phyloP scores from a whole-genome alignment of 805 yeast genomes.

The Candida piceae region DNA sequence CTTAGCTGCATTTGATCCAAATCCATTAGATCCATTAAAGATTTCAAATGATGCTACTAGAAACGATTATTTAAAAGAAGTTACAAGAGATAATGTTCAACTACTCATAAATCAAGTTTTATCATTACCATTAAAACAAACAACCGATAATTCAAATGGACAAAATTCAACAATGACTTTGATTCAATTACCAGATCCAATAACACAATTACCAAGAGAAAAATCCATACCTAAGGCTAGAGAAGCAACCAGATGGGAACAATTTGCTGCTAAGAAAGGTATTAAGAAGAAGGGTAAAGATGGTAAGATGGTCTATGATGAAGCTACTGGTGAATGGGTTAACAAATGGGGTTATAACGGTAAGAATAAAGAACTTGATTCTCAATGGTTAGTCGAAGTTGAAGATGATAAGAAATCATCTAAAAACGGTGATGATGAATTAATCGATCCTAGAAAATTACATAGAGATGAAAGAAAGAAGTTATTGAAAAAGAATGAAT shows the following conservation, averaged over 20 bases:
- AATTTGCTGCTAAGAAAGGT: slow-evolving; percentile 93
- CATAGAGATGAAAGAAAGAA: slow-evolving; percentile 78
- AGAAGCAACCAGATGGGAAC: slow-evolving; percentile 94
- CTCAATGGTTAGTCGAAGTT: slow-evolving; percentile 95
- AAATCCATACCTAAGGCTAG: slow-evolving; percentile 91
- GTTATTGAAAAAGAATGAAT: slow-evolving; percentile 75
- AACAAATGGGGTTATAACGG: slow-evolving; percentile 99
- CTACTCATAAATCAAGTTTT: slow-evolving; percentile 84
- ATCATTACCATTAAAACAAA: slow-evolving; percentile 82
- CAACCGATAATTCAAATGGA: slow-evolving; percentile 52
- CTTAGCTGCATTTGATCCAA: slow-evolving; percentile 83
- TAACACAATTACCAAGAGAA: slow-evolving; percentile 84
- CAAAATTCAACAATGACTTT: slow-evolving; percentile 70
- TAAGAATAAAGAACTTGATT: slow-evolving; percentile 77
- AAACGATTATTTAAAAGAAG: slow-evolving; percentile 57
- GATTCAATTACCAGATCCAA: slow-evolving; percentile 79
- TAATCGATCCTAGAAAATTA: slow-evolving; percentile 83
- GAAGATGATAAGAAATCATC: slow-evolving; percentile 52
- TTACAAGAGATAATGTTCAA: slow-evolving; percentile 91
- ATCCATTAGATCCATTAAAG: slow-evolving; percentile 66
- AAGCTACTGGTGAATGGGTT: slow-evolving; percentile 89
- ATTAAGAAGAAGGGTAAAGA: slow-evolving; percentile 84
- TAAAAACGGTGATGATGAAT: slow-evolving; percentile 52
- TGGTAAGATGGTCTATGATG: slow-evolving; percentile 87
- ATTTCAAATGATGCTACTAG: slow-evolving; percentile 49